Base-by-base conservation (phyloP, 192 early-diverging fungal genomes). In the Backusella luteola region DNA sequence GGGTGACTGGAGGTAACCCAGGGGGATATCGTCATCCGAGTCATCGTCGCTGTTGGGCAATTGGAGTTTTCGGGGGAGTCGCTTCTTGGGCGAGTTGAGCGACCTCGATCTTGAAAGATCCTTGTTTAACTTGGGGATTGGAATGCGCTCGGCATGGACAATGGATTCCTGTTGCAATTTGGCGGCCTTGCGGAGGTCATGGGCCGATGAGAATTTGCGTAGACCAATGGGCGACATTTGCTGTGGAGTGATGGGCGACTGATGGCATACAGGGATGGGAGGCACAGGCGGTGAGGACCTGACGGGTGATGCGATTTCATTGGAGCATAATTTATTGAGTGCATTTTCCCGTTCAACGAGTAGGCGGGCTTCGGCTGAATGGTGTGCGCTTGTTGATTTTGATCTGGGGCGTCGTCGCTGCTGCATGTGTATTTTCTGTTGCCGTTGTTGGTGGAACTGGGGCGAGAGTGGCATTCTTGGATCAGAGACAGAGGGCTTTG, bases 141-240 rank as follows among this genome's bases (percentile, higher is more conserved):
- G 73, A 8, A 63, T 63, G 12, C 26, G 41, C n/a, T 59, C n/a
- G 1, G 6, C 59, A 19, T 67, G 67, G 6, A 34, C 46, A 23
- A 42, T 46, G 42, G 69, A 56, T 21, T 80, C 71, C 56, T 69
- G 75, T 29, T 73, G 75, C 14, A 66, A 38, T 11, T 71, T 59
- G 1, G 29, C 66, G 8, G 72, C 52, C 23, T 80, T 70, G 32
- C 53, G n/a, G 5, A 77, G 26, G 17, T 79, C 77, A 42, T 73
- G 72, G 3, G 67, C 72, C 26, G 66, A 74, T 15, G 67, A 59
- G 32, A 36, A 23, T 32, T 73, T 73, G n/a, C 77, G 71, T 23
- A 69, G n/a, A 0, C 12, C 23, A 0, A 39, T 39, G 1, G 23
- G 38, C 3, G 34, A 36, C 32, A 49, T 19, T 17, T 34, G 39